These are phyloP conservation scores for Xylaria nigripes DNA, from an alignment of 495 filamentous ascomycete genomes.

Conservation along the genomic window DNA sequence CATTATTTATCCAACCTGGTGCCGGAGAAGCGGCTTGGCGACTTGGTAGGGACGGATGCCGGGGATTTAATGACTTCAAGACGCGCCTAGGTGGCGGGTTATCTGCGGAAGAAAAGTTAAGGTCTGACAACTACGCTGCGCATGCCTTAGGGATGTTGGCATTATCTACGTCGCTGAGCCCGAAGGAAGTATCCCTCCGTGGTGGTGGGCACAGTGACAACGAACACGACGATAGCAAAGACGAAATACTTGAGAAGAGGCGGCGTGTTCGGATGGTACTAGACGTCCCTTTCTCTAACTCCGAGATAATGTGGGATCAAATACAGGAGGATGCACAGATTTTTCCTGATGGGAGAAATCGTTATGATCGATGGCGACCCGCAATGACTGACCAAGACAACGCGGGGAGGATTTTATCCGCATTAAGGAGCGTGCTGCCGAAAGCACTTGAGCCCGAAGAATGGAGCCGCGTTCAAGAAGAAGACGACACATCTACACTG, in stretches of 20 bases:
- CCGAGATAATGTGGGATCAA: neutral
- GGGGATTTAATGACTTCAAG: slow-evolving; percentile 1
- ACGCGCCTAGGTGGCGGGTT: slow-evolving; percentile 2
- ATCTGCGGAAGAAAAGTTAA: neutral
- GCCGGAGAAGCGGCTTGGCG: neutral
- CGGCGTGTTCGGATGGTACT: neutral
- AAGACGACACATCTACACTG: neutral
- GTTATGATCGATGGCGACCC: neutral
- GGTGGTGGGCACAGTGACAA: neutral
- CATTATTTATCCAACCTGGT: neutral
- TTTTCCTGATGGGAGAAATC: neutral
- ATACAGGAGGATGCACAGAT: neutral
- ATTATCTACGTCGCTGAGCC: neutral
- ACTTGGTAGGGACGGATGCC: neutral
- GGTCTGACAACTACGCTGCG: neutral
- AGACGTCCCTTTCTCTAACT: neutral
- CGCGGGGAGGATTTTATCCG: neutral
- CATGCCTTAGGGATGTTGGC: neutral
- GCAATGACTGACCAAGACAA: neutral
- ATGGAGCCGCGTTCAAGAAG: neutral
- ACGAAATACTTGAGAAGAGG: no score
- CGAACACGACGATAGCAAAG: no score
- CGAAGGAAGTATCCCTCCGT: neutral
- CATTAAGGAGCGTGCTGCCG: neutral
- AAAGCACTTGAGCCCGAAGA: neutral